phyloP scores from a whole-genome alignment of 768 basidiomycete species.

The Boletus subcaerulescens region DNA sequence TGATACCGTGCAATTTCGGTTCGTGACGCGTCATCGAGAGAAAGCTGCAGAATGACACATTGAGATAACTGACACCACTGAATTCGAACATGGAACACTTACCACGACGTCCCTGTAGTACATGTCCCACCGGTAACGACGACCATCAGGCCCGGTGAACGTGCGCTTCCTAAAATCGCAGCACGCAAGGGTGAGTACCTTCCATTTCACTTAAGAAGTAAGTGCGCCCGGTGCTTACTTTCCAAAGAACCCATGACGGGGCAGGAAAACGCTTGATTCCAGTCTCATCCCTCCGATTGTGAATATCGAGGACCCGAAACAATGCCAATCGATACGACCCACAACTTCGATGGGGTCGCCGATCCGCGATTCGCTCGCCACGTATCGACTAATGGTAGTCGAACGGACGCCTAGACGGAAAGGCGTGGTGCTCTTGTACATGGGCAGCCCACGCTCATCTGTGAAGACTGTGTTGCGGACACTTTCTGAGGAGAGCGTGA shows the following conservation, averaged over 20 bases:
- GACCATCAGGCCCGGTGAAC: constrained; percentile 33
- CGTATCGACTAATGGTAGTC: constrained; percentile 18
- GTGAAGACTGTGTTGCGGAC: constrained; percentile 28
- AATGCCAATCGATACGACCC: constrained; percentile 34
- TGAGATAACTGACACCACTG: not conserved
- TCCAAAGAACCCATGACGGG: constrained; percentile 15
- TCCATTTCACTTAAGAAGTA: not conserved
- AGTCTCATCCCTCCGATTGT: constrained; percentile 26
- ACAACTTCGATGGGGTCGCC: constrained; percentile 25
- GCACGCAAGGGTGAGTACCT: not conserved
- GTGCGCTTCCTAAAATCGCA: constrained; percentile 16
- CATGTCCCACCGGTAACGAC: constrained; percentile 33
- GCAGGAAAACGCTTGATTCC: constrained; percentile 24
- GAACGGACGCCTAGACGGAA: constrained; percentile 15
- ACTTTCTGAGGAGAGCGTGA: constrained; percentile 24
- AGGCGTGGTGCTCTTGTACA: constrained; percentile 28
- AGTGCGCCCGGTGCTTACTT: constrained; percentile 1
- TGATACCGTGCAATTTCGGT: constrained; percentile 21
- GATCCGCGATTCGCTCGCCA: not conserved
- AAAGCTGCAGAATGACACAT: constrained; percentile 9
- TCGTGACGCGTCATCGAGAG: constrained; percentile 13
- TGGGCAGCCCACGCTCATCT: constrained; percentile 24
- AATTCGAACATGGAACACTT: not conserved
- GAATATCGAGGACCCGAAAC: constrained; percentile 29
- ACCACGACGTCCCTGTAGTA: constrained; percentile 9